Conservation (phyloP, 1,284 basidiomycete species). For the Xerocomus minutiporus region DNA sequence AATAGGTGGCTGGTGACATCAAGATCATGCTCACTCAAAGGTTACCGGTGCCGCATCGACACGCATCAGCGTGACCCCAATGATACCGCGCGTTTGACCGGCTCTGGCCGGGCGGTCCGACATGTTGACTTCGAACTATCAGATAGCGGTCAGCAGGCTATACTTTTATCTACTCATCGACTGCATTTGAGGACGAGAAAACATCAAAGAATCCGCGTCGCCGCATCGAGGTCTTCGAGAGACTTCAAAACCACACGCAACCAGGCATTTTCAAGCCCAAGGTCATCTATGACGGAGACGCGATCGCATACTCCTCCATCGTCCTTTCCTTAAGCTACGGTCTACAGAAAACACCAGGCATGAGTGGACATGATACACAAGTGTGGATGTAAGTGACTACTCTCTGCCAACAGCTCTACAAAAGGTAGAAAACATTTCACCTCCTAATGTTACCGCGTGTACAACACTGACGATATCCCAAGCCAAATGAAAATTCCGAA, state of each 20-base stretch:
- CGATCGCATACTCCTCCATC: neutral
- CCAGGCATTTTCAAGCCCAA: too few relatives aligned
- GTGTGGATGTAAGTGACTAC: neutral
- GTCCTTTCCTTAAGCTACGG: slow-evolving; percentile 16
- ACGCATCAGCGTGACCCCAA: slow-evolving; percentile 19
- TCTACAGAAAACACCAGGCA: slow-evolving; percentile 8
- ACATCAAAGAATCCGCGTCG: too few relatives aligned
- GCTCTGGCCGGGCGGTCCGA: slow-evolving; percentile 20
- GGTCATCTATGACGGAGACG: slow-evolving; percentile 25
- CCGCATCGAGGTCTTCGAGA: slow-evolving; percentile 40
- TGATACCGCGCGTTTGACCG: slow-evolving; percentile 18
- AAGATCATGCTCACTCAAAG: slow-evolving; percentile 19
- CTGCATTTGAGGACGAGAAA: too few relatives aligned
- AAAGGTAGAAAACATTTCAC: neutral
- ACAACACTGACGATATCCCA: slow-evolving; percentile 16
- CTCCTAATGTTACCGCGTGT: neutral
- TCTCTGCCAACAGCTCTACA: neutral
- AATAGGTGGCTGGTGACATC: neutral
- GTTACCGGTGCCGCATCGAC: slow-evolving; percentile 28
- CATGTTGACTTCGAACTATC: slow-evolving; percentile 32
- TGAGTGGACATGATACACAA: slow-evolving; percentile 9
- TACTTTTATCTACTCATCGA: slow-evolving; percentile 9
- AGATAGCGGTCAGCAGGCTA: neutral
- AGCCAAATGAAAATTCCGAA: slow-evolving; percentile 9
- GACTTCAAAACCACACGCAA: too few relatives aligned